A percentile compares a stretch with the other conserved stretches of the same genome.
phyloP scores from a whole-genome alignment of 2,329 filamentous ascomycete genomes.

The Meredithiella fracta region DNA sequence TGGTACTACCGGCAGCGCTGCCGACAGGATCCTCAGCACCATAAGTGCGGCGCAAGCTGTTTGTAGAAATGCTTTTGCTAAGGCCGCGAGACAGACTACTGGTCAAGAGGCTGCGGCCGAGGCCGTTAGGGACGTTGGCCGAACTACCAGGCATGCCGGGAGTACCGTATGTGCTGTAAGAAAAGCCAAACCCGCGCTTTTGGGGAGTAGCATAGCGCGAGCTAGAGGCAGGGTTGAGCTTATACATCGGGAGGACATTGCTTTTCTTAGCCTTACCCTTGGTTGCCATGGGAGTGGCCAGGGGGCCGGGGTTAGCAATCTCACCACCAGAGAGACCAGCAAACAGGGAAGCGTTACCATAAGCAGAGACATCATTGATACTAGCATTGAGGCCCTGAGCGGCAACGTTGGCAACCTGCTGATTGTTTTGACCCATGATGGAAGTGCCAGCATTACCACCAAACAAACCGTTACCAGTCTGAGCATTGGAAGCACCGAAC shows the following conservation, averaged over 20 bases:
- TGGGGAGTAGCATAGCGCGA: slow-evolving; percentile 70
- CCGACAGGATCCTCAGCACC: slow-evolving; percentile 47
- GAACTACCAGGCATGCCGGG: slow-evolving; percentile 52
- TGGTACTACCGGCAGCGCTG: background rate
- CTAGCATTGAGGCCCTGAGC: slow-evolving; percentile 59
- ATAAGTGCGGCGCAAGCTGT: slow-evolving; percentile 67
- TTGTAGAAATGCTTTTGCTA: slow-evolving; percentile 77
- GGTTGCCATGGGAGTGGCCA: slow-evolving; percentile 75
- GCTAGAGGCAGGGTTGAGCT: slow-evolving; percentile 65
- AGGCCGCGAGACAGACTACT: slow-evolving; percentile 56
- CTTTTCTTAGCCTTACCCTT: slow-evolving; percentile 60
- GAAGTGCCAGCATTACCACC: slow-evolving; percentile 24
- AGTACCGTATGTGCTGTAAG: slow-evolving; percentile 80
- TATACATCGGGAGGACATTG: slow-evolving; percentile 71
- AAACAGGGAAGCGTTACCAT: slow-evolving; percentile 78
- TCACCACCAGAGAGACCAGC: slow-evolving; percentile 49
- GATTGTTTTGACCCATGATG: slow-evolving; percentile 34
- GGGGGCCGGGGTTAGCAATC: slow-evolving; percentile 60
- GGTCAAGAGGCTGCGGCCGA: slow-evolving; percentile 48
- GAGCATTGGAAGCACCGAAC: slow-evolving; percentile 35
- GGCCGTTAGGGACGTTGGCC: slow-evolving; percentile 48
- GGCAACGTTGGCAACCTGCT: slow-evolving; percentile 26
- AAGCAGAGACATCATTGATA: slow-evolving; percentile 70
- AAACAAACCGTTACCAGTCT: slow-evolving; percentile 31
- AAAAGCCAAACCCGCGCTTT: slow-evolving; percentile 78